Base-by-base conservation (phyloP, 352 stramenopile species). In the Saprolegnia diclina region DNA sequence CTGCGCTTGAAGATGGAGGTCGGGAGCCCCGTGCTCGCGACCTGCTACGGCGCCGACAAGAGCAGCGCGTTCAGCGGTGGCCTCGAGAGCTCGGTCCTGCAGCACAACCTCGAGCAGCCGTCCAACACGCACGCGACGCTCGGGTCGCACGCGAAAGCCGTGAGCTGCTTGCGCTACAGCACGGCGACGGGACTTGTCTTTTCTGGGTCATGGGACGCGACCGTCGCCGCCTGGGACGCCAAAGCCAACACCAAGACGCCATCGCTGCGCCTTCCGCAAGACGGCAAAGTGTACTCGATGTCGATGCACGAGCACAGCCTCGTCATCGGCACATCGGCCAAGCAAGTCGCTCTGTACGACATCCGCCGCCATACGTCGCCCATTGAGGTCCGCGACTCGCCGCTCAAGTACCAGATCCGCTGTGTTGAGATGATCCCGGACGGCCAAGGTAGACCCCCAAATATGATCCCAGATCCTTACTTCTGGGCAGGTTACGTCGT, bases 391-490 rank as follows among this genome's bases (percentile, higher is more conserved):
- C 79, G 83, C n/a, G 79, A 94, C 57, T 96, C 77, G 64, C 82
- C 82, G 65, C 76, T 95, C 71, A 93, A 97, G 79, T 93, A 92
- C 72, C 95, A 98, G 77, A 95, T 92, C 26, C 86, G 96, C 21
- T 98, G 89, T 73, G 76, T 93, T 11, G 69, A 80, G 46, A 72
- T 90, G n/a, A 88, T 95, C 26, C 82, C 80, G 18, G 78, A 83
- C 56, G 76, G 89, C 35, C 68, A 70, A 13, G 85, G 62, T 68
- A 68, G 61, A 57, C 7, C 7, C 52, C 14, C 52, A 7, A 14
- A 14, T 57, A 38, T 61, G 0, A 22, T 57, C n/a, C n/a, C n/a
- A 45, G 14, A 45, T 45, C 38, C 38, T 45, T 45, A 45, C 7
- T 14, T 16, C 38, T 14, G 14, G 18, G 74, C 71, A 3, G 87